phyloP scores from a whole-genome alignment of 1,139 yeast genomes.

The Yamadazyma triangularis region DNA sequence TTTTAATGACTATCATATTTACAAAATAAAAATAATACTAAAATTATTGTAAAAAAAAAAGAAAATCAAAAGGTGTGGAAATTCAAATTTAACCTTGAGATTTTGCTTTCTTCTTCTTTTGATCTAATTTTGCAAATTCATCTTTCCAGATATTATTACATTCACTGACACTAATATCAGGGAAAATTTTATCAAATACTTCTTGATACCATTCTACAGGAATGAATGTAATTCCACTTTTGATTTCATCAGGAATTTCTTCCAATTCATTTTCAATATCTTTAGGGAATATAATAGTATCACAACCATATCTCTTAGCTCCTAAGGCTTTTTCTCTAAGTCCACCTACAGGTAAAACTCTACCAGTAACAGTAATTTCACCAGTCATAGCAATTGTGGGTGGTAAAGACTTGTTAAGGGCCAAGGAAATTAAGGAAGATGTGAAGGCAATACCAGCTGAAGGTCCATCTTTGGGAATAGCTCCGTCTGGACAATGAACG shows the following conservation, averaged over 20 bases:
- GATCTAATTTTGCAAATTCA: slow-evolving; percentile 42
- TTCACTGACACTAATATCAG: slow-evolving; percentile 46
- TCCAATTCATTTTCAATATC: slow-evolving; percentile 92
- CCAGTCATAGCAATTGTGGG: slow-evolving; percentile 96
- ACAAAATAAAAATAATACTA: too few relatives aligned
- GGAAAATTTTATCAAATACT: slow-evolving; percentile 70
- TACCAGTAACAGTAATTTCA: slow-evolving; percentile 89
- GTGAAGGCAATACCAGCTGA: slow-evolving; percentile 97
- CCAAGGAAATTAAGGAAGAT: slow-evolving; percentile 80
- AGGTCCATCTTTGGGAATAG: slow-evolving; percentile 96
- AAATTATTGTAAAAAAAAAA: too few relatives aligned
- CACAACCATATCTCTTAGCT: slow-evolving; percentile 92
- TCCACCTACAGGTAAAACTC: slow-evolving; percentile 91
- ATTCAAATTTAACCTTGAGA: slow-evolving; percentile 9
- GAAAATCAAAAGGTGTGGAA: too few relatives aligned
- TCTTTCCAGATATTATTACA: slow-evolving; percentile 63
- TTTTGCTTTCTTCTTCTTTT: slow-evolving; percentile 29
- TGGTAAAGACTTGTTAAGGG: slow-evolving; percentile 65
- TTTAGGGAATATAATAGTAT: slow-evolving; percentile 86
- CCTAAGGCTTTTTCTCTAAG: slow-evolving; percentile 92
- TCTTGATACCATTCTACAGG: slow-evolving; percentile 95
- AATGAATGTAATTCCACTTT: slow-evolving; percentile 77
- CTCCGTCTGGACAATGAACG: slow-evolving; percentile 97
- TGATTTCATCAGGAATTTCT: slow-evolving; percentile 85
- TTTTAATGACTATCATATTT: slow-evolving; percentile 1